Conservation (phyloP, 441 rosid species). For the Capsella rubella region DNA sequence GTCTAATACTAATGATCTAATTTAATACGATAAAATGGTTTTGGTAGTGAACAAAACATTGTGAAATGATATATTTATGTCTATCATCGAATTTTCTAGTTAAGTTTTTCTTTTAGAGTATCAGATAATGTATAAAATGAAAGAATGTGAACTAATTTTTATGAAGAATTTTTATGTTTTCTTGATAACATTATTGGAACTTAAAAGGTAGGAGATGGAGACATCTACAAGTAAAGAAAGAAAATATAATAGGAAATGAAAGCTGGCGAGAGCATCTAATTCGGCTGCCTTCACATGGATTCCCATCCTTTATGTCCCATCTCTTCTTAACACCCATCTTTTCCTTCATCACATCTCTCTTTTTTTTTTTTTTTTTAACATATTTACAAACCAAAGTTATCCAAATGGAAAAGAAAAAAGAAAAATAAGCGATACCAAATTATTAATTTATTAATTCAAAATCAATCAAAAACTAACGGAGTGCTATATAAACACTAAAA, state of each 20-base stretch:
- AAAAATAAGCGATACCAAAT: not conserved
- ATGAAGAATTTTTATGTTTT: too few relatives aligned
- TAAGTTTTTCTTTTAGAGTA: too few relatives aligned
- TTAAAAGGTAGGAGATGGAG: conserved; percentile 15
- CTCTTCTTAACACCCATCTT: not conserved
- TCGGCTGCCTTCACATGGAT: conserved; percentile 45
- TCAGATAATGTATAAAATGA: not conserved
- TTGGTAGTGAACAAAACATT: not conserved
- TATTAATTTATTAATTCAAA: too few relatives aligned
- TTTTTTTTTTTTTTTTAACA: not conserved
- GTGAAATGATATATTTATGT: conserved; percentile 6
- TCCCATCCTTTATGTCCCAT: conserved; percentile 42
- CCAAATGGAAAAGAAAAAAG: too few relatives aligned
- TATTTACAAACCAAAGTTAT: not conserved
- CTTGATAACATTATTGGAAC: conserved; percentile 5
- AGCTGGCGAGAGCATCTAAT: conserved; percentile 43
- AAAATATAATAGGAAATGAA: conserved; percentile 23
- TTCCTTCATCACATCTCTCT: not conserved
- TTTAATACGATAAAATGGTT: not conserved
- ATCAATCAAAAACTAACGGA: too few relatives aligned
- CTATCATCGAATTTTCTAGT: not conserved
- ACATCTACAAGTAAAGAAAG: conserved; percentile 18
- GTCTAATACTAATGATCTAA: not conserved
- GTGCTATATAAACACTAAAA: too few relatives aligned
- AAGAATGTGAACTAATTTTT: not conserved